Conservation (phyloP, 257 asterid genomes). For the Solanum piurae region DNA sequence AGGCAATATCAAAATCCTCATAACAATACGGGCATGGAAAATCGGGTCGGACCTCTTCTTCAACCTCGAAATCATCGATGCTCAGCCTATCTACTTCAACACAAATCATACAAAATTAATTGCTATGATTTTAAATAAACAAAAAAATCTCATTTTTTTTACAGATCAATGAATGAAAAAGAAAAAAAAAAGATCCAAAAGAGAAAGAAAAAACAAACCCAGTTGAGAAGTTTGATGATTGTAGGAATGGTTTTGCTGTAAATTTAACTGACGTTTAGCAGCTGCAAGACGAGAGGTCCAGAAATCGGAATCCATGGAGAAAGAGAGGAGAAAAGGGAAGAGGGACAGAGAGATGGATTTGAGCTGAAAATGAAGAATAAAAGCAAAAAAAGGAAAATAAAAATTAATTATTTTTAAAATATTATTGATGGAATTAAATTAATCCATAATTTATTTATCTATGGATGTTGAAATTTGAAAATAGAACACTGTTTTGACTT, state of each 20-base stretch:
- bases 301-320: constrained; percentile 69
- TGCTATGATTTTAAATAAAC: neutral
- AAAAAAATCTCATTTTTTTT: neutral
- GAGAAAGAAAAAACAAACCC: constrained; percentile 26
- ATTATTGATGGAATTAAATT: neutral
- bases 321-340: neutral
- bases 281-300: constrained; percentile 70
- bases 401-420: neutral
- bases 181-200: neutral
- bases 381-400: neutral
- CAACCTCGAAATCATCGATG: constrained; percentile 59
- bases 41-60: constrained; percentile 71
- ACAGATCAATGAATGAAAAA: neutral
- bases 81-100: constrained; percentile 44
- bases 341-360: neutral
- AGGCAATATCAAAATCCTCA: constrained; percentile 68
- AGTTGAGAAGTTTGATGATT: constrained; percentile 32
- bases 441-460: neutral
- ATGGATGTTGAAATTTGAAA: neutral
- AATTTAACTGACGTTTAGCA: constrained; percentile 63
- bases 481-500: neutral
- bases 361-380: constrained; percentile 5
- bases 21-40: constrained; percentile 75
- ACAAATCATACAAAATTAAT: neutral
- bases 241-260: constrained; percentile 33